Base-by-base conservation (phyloP, 768 basidiomycete species). In the Lyophyllum shimeji region DNA sequence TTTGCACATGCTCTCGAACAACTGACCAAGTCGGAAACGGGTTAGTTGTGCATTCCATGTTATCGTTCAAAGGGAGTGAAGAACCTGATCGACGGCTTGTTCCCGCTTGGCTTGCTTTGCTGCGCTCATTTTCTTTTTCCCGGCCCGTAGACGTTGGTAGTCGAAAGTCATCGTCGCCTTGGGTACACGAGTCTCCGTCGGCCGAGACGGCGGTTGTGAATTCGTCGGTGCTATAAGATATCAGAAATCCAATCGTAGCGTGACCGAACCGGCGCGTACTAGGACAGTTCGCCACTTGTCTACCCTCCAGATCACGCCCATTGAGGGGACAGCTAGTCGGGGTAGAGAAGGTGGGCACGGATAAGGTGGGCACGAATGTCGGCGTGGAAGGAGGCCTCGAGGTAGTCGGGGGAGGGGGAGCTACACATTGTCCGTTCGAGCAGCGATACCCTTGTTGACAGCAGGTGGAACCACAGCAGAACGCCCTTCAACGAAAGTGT, bases 1-100 rank as follows among this genome's bases (percentile, higher is more conserved):
- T 40, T 45, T 54, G n/a, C 57, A 53, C 57, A 58, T 58, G 48
- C 47, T 58, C 27, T 18, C 20, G 37, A 57, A 57, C 11, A 57
- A 31, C 56, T 57, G 42, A 23, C 3, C 17, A 48, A 12, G 17
- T 3, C 2, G 23, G 23, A 7, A 31, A 31, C 23, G 47, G 4
- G 13, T 48, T 29, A 48, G 47, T n/a, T 27, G 17, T 11, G n/a
- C 11, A 24, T 23, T 13, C 5, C 11, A n/a, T 48, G 47, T n/a
- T n/a, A 40, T 29, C 5, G 9, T 31, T 31, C 1, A 11, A n/a
- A 7, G 2, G 8, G 3, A 48, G 1, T 3, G 21, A 17, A 25
- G 47, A n/a, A 57, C 56, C 56, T 57, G 37, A 48, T 52, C 39
- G 13, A 57, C 51, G 9, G 56, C 56, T n/a, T 48, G 18, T 42